Evolutionary conservation across 805 yeast species (phyloP), one percentile per base, ranked within the genome.

Genomic region (Saturnispora gosingensis): DNA sequence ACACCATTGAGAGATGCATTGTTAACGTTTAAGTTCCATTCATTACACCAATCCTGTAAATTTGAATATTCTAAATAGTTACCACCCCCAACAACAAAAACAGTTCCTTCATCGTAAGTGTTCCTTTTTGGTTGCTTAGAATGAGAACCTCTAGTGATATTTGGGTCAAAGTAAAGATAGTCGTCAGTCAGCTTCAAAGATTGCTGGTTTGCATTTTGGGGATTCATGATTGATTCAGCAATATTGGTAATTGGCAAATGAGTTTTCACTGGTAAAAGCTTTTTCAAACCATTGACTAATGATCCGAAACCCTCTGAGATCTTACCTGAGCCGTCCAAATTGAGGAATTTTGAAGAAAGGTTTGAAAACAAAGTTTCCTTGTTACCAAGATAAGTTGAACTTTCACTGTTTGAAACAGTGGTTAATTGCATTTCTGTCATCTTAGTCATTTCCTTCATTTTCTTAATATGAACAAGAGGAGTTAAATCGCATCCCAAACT

Each of bases 41-140:
- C 55, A 48, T 62, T 67, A 40, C 73, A 71, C 95, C 96, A 90
- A 66, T 90, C 96, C 67, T 88, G 95, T 62, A 93, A 76, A 62
- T 91, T 91, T 54, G 90, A 95, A 65, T 91, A 93, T 70, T 93
- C 99, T 56, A 87, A 71, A 65, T 89, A 93, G 67, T 88, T 90
- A 46, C 98, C 98, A 35, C 99, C 99, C 25, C 99, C 99, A 51
- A 93, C 90, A 49, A 90, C 88, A 66, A 93, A 93, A 20, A 93
- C 96, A 47, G 88, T 71, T 1, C 95, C 81, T 58, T 88, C 93
- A 53, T 81, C 81, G 66, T 87, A 88, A 10, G 83, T 72, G 58
- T 83, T 86, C 62, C 96, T 80, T 66, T 81, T 85, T 38, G 97
- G 97, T 36, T 90, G 91, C 59, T 85, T 82, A 3, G 96, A 82